A percentile compares a stretch with the other conserved stretches of the same genome.
phyloP scores from a whole-genome alignment of 1,284 basidiomycete genomes.

The Naganishia cerealis region DNA sequence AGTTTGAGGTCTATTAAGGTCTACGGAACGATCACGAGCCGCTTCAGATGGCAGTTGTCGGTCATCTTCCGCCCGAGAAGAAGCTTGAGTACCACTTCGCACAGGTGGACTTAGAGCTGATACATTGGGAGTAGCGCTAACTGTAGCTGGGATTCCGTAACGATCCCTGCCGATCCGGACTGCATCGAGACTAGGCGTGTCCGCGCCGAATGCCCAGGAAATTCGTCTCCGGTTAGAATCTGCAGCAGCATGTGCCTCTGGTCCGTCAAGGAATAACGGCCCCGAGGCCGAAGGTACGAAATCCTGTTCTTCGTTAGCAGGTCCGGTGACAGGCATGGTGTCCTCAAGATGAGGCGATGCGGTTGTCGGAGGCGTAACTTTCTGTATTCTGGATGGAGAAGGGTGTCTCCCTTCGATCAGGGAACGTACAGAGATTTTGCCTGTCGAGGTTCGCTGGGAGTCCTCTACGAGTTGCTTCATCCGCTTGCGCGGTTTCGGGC shows the following conservation, averaged over 20 bases:
- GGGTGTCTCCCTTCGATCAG: neutral
- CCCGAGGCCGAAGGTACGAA: neutral
- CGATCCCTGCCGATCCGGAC: neutral
- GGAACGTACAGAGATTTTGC: slow-evolving; percentile 1
- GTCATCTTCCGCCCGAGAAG: neutral
- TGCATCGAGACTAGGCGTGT: slow-evolving; percentile 6
- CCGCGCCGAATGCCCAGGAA: slow-evolving; percentile 3
- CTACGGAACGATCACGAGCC: neutral
- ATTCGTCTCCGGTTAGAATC: neutral
- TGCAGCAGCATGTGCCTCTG: neutral
- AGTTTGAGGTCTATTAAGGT: neutral
- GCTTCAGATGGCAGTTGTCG: neutral
- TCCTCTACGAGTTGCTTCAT: neutral
- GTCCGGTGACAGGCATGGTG: neutral
- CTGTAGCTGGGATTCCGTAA: neutral
- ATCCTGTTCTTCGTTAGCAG: neutral
- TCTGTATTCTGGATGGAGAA: neutral
- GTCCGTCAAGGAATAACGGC: slow-evolving; percentile 8
- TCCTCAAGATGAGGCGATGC: neutral
- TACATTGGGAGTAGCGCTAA: neutral
- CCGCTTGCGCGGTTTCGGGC: slow-evolving; percentile 21
- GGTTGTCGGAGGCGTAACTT: neutral
- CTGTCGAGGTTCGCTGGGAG: neutral
- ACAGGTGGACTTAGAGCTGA: neutral
- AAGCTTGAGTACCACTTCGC: neutral